Evolutionary conservation across 2,329 filamentous ascomycete genomes (phyloP).

Genomic region (Pseudocercospora macadamiae): DNA sequence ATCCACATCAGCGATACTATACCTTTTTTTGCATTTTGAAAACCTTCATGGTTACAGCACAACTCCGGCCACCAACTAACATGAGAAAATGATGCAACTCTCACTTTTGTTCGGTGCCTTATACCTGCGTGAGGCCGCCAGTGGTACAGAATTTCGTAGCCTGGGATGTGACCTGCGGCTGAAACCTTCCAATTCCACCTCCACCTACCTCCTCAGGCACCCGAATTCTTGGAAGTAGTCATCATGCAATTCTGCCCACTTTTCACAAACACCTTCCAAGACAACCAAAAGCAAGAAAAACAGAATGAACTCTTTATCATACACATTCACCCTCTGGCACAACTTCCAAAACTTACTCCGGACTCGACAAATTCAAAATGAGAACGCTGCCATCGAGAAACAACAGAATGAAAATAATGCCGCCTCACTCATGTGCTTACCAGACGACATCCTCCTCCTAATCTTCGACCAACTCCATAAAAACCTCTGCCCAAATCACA

Average conservation of each 20-base stretch:
- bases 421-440: conserved; percentile 4
- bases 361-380: background rate
- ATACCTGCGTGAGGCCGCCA: background rate
- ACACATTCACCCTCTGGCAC: background rate
- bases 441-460: conserved; percentile 12
- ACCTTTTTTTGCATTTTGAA: too few relatives aligned
- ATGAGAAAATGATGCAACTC: too few relatives aligned
- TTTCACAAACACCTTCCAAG: too few relatives aligned
- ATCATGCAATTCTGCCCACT: background rate
- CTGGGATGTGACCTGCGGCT: background rate
- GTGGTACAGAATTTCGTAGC: background rate
- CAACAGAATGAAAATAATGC: too few relatives aligned
- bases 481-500: background rate
- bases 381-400: too few relatives aligned
- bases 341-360: background rate
- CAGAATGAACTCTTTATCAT: conserved; percentile 2
- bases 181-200: too few relatives aligned
- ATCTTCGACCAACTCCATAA: conserved; percentile 9
- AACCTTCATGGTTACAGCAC: too few relatives aligned
- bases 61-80: too few relatives aligned
- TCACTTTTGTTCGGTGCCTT: too few relatives aligned
- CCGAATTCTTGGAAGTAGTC: background rate
- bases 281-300: too few relatives aligned
- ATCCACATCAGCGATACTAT: too few relatives aligned
- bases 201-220: background rate